Conservation (phyloP, 2,329 filamentous ascomycete species). For the Colletotrichum sp. region DNA sequence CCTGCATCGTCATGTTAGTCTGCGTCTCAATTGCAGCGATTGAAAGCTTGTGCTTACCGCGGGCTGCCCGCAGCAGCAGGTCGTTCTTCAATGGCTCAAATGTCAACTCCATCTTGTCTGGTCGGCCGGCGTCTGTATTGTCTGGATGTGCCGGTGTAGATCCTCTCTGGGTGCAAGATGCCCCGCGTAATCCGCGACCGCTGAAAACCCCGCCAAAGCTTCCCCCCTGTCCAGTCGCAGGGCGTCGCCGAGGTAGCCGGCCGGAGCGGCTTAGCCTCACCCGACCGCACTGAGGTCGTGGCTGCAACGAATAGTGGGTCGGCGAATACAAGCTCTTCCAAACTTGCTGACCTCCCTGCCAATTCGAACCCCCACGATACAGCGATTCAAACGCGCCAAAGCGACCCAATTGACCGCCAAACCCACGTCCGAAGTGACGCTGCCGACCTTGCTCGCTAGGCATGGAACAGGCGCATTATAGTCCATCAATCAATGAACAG, state of each 20-base stretch:
- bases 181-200: not conserved
- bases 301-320: not conserved
- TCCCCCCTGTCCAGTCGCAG: not conserved
- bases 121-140: conserved; percentile 12
- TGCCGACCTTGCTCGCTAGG: not conserved
- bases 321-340: not conserved
- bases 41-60: conserved; percentile 63
- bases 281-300: not conserved
- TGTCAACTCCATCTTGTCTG: conserved; percentile 64
- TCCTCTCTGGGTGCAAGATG: not conserved
- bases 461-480: not conserved
- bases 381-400: not conserved
- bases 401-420: not conserved
- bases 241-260: not conserved
- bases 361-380: not conserved
- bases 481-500: not conserved
- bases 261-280: not conserved
- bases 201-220: conserved; percentile 22
- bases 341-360: not conserved
- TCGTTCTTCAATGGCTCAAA: conserved; percentile 94
- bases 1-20: conserved; percentile 56
- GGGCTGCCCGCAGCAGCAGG: conserved; percentile 85
- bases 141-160: conserved; percentile 14
- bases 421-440: not conserved
- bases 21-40: not conserved